phyloP scores from a whole-genome alignment of 1,139 yeast genomes.

The Diutina mesorugosa region DNA sequence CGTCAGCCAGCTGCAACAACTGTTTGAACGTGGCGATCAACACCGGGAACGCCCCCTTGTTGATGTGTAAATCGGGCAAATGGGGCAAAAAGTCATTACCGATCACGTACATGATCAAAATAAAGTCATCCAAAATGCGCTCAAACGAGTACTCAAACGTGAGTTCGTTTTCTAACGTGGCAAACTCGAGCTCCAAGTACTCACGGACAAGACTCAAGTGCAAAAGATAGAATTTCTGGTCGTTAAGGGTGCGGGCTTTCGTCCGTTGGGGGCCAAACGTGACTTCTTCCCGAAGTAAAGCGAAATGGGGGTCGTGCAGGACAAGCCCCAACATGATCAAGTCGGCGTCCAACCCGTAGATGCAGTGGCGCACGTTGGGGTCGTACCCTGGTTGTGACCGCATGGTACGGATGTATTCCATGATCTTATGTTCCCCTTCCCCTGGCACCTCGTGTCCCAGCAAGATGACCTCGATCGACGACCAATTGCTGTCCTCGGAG shows the following conservation, averaged over 20 bases:
- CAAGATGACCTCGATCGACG: slow-evolving; percentile 64
- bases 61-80: slow-evolving; percentile 84
- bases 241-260: slow-evolving; percentile 37
- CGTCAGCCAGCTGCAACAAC: slow-evolving; percentile 49
- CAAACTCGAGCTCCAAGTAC: slow-evolving; percentile 73
- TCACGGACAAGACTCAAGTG: slow-evolving; percentile 83
- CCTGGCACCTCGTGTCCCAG: slow-evolving; percentile 98
- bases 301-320: slow-evolving; percentile 94
- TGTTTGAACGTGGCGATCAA: slow-evolving; percentile 77
- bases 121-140: slow-evolving; percentile 97
- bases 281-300: slow-evolving; percentile 90
- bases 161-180: slow-evolving; percentile 39
- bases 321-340: slow-evolving; percentile 90
- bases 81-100: slow-evolving; percentile 99
- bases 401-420: slow-evolving; percentile 83
- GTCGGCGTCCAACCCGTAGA: slow-evolving; percentile 97
- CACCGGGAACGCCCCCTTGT: slow-evolving; percentile 86
- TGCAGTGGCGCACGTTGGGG: slow-evolving; percentile 85
- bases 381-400: slow-evolving; percentile 76
- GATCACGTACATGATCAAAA: slow-evolving; percentile 95
- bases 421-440: slow-evolving; percentile 97
- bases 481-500: slow-evolving; percentile 86
- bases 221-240: slow-evolving; percentile 75
- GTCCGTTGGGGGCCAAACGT: slow-evolving; percentile 59
- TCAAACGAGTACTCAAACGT: slow-evolving; percentile 78